These are phyloP conservation scores for Trypanosoma brucei DNA, from an alignment of 208 protist species.

Conservation along the genomic window DNA sequence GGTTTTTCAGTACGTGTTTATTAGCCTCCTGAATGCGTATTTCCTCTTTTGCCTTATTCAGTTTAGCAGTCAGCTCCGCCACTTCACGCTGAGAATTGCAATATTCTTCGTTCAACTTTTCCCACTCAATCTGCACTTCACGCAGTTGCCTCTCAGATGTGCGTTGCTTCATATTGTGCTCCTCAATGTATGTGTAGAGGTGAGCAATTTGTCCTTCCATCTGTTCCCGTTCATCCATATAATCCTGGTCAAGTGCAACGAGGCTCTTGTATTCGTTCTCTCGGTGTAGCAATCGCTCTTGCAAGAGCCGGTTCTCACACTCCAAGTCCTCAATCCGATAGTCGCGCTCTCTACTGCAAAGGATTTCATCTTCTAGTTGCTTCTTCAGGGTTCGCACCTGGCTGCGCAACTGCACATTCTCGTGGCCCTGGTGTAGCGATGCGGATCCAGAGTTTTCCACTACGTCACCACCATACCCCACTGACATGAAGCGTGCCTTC, in stretches of 20 bases:
- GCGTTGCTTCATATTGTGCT: conserved; percentile 15
- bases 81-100: conserved; percentile 16
- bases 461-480: conserved; percentile 17
- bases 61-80: conserved; percentile 17
- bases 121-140: conserved; percentile 18
- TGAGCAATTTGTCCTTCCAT: conserved; percentile 30
- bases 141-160: conserved; percentile 11
- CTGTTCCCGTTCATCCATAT: conserved; percentile 19
- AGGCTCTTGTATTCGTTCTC: conserved; percentile 25
- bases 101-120: conserved; percentile 21
- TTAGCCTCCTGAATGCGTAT: conserved; percentile 3
- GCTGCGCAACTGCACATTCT: conserved; percentile 29
- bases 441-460: not conserved
- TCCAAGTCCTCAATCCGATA: conserved; percentile 28
- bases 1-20: conserved; percentile 10
- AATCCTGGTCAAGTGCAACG: conserved; percentile 24
- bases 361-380: conserved; percentile 21
- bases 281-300: conserved; percentile 11
- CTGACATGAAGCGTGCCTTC: conserved; percentile 39
- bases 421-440: conserved; percentile 23
- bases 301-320: conserved; percentile 15
- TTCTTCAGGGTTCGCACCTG: conserved; percentile 18
- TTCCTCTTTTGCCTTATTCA: conserved; percentile 12
- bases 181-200: conserved; percentile 29
- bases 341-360: conserved; percentile 12